Evolutionary conservation across 139 green algal species (phyloP).

Genomic region (Picocystis salinarum): DNA sequence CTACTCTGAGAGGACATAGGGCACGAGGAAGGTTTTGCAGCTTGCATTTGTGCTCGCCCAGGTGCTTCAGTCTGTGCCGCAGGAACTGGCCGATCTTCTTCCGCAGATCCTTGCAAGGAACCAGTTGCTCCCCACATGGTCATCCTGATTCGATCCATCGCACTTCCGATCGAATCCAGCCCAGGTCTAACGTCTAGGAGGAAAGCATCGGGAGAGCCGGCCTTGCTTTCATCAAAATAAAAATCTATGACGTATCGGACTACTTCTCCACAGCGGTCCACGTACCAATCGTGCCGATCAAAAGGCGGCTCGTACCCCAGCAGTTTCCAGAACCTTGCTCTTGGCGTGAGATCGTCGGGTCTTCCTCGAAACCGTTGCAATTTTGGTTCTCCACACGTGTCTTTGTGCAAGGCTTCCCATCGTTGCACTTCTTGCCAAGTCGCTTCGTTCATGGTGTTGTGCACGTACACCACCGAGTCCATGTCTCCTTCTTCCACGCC

Average conservation of each 20-base stretch:
- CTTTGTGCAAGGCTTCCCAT: slow-evolving; percentile 70
- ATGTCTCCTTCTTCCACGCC: slow-evolving; percentile 79
- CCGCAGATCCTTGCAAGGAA: too few relatives aligned
- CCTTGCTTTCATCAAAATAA: slow-evolving; percentile 84
- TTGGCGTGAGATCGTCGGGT: slow-evolving; percentile 68
- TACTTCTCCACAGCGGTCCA: slow-evolving; percentile 61
- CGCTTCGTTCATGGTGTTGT: slow-evolving; percentile 88
- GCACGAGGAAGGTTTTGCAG: too few relatives aligned
- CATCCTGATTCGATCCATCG: slow-evolving; percentile 76
- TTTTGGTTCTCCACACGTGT: slow-evolving; percentile 37
- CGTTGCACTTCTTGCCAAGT: slow-evolving; percentile 62
- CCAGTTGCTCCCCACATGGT: too few relatives aligned
- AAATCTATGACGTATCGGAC: slow-evolving; percentile 95
- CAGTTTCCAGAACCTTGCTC: slow-evolving; percentile 40
- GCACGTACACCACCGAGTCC: slow-evolving; percentile 59
- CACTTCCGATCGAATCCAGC: slow-evolving; percentile 45
- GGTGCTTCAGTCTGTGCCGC: too few relatives aligned
- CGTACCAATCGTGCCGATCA: slow-evolving; percentile 86
- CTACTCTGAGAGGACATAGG: too few relatives aligned
- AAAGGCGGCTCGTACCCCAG: slow-evolving; percentile 56
- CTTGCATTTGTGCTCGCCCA: too few relatives aligned
- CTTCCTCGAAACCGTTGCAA: slow-evolving; percentile 63
- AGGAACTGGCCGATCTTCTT: too few relatives aligned
- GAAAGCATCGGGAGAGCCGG: slow-evolving; percentile 64
- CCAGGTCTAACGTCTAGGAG: slow-evolving; percentile 62